These are phyloP conservation scores for Leishmania arabica DNA, from an alignment of 208 protist genomes.

Conservation along the genomic window DNA sequence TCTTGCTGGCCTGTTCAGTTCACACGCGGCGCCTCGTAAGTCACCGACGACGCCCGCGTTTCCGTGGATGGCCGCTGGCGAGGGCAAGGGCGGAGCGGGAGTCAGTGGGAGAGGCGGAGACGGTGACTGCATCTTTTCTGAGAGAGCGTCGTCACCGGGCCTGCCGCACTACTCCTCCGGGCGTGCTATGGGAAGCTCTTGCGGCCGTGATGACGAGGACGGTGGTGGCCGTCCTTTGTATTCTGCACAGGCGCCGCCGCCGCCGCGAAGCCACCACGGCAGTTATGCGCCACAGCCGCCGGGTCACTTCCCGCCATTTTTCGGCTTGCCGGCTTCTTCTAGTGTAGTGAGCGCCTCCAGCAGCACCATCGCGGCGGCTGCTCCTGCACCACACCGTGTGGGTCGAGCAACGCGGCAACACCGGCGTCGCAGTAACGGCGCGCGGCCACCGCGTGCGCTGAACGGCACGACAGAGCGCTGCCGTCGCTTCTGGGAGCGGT, in stretches of 20 bases:
- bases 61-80: background rate
- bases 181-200: background rate
- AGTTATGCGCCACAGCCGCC: background rate
- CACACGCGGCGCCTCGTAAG: background rate
- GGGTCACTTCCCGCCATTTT: background rate
- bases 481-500: conserved; percentile 42
- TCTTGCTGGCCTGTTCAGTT: background rate
- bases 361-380: background rate
- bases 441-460: conserved; percentile 13
- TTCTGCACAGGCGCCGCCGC: background rate
- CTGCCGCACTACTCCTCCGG: background rate
- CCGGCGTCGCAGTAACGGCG: background rate
- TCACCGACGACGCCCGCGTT: background rate
- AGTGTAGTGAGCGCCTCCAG: background rate
- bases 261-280: background rate
- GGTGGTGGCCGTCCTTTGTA: background rate
- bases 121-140: background rate
- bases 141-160: background rate
- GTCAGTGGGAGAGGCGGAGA: background rate
- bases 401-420: background rate
- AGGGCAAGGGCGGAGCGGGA: background rate
- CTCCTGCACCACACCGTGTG: background rate
- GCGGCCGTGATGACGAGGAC: background rate
- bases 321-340: background rate
- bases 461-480: conserved; percentile 39